Evolutionary conservation across 1,284 basidiomycete species (phyloP), one percentile per base, ranked within the genome.

Genomic region (Bjerkandera adusta): DNA sequence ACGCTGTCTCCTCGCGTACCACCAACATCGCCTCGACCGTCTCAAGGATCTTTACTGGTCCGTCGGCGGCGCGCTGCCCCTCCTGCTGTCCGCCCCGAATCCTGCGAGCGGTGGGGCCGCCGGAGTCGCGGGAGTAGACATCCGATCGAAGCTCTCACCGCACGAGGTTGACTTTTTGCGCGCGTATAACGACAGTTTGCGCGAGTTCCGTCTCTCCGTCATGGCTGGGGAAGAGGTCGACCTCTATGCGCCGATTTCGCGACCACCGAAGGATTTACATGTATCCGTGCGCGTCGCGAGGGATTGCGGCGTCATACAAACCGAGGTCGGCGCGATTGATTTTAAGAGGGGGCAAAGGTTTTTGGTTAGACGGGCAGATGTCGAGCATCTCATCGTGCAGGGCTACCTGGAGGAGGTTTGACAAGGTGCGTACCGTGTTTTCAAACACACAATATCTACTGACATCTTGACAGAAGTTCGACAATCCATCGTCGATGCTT

Each of bases 141-240:
- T 89, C 27, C 79, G 93, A 37, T 77, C 81, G 47, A 86, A 86
- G 54, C 76, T 97, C 30, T 88, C 86, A 0, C 91, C 93, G 0
- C 85, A 92, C 59, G 95, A 98, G 63, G 85, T 96, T 46, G 92
- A 95, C 64, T 97, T 92, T 64, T 67, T 97, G 37, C 76, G 89
- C 45, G 78, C 81, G 52, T 98, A 98, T 69, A 83, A 89, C 56
- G 73, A 77, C 24, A 81, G 87, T 18, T 76, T 94, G 48, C 83
- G 92, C 73, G 80, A 86, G 48, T 95, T 92, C 64, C 85, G 94
- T 52, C 53, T 56, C 3, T 79, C 81, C 27, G 89, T 81, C 88
- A 30, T 84, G 88, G 36, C 54, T 26, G 56, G 56, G n/a, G 63
- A 65, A 58, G 90, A 95, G 59, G 72, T 95, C 57, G 91, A 96